Conservation (phyloP, 2,329 filamentous ascomycete genomes). For the Verticillium tricorpus region DNA sequence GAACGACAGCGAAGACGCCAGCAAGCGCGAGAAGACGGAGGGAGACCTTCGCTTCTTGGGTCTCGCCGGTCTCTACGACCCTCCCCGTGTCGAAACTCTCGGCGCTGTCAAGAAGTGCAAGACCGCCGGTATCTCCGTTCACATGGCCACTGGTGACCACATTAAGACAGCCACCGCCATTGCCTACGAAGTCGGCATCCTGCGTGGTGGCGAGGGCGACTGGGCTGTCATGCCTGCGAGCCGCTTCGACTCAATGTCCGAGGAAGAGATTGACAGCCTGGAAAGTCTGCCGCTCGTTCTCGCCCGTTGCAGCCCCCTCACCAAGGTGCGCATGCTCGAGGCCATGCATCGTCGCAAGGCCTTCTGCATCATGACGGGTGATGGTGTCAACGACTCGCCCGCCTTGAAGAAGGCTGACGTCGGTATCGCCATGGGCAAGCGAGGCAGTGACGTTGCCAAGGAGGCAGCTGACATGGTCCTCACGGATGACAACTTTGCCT, state of each 20-base stretch:
- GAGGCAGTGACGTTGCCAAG: constrained; percentile 69
- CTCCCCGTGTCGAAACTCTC: constrained; percentile 63
- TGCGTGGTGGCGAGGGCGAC: constrained; percentile 34
- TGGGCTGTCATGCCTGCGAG: constrained; percentile 56
- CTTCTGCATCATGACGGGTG: constrained; percentile 72
- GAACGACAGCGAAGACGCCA: constrained; percentile 28
- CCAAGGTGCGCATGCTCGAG: constrained; percentile 72
- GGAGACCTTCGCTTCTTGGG: constrained; percentile 59
- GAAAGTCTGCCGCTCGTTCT: constrained; percentile 61
- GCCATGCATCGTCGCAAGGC: constrained; percentile 64
- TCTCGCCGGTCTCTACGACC: constrained; percentile 68
- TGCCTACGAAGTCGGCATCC: constrained; percentile 60
- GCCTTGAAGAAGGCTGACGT: constrained; percentile 70
- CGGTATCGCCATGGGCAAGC: constrained; percentile 69
- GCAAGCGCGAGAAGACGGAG: constrained; percentile 52
- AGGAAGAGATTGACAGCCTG: constrained; percentile 59
- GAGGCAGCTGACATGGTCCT: constrained; percentile 85
- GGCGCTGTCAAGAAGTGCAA: constrained; percentile 56
- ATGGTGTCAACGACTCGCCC: constrained; percentile 71
- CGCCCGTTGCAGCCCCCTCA: constrained; percentile 64
- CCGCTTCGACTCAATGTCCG: constrained; percentile 57
- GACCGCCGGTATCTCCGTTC: constrained; percentile 58
- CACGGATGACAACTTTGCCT: constrained; percentile 85
- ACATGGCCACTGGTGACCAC: constrained; percentile 68
- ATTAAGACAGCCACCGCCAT: constrained; percentile 64